A percentile compares a stretch with the other conserved stretches of the same genome.
These are phyloP conservation scores for Termitomyces sp. DNA, from an alignment of 768 basidiomycete species.

Conservation along the genomic window DNA sequence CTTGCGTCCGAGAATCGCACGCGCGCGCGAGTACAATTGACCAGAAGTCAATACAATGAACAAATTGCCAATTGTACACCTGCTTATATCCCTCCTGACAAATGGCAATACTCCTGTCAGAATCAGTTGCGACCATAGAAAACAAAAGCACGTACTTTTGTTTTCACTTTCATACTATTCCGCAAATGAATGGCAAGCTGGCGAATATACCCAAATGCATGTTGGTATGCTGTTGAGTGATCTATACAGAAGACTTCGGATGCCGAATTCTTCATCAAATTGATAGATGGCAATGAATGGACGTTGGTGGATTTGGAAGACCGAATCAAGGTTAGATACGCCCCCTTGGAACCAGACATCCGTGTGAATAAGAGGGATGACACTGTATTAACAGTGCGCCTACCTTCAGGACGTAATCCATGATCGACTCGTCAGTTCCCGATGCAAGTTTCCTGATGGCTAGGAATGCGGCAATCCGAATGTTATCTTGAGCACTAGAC, in stretches of 20 bases:
- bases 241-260: slow-evolving; percentile 86
- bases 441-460: slow-evolving; percentile 79
- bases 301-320: slow-evolving; percentile 81
- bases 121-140: neutral
- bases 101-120: slow-evolving; percentile 12
- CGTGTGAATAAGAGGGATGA: neutral
- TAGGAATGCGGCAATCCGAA: slow-evolving; percentile 84
- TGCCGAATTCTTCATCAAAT: slow-evolving; percentile 97
- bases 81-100: slow-evolving; percentile 83
- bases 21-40: slow-evolving; percentile 80
- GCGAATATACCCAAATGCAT: slow-evolving; percentile 94
- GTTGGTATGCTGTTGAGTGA: slow-evolving; percentile 78
- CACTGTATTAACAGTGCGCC: slow-evolving; percentile 12
- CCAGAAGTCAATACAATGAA: slow-evolving; percentile 97
- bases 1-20: slow-evolving; percentile 59
- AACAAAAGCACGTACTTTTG: slow-evolving; percentile 51
- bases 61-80: slow-evolving; percentile 99
- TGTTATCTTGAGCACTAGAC: slow-evolving; percentile 76
- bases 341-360: slow-evolving; percentile 47
- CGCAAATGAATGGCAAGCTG: slow-evolving; percentile 91
- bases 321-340: slow-evolving; percentile 85
- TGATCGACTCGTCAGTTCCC: slow-evolving; percentile 71
- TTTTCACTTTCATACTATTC: slow-evolving; percentile 86
- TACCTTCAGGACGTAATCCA: slow-evolving; percentile 88
- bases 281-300: slow-evolving; percentile 88